Base-by-base conservation (phyloP, 805 yeast species). In the Wickerhamomyces mucosus region DNA sequence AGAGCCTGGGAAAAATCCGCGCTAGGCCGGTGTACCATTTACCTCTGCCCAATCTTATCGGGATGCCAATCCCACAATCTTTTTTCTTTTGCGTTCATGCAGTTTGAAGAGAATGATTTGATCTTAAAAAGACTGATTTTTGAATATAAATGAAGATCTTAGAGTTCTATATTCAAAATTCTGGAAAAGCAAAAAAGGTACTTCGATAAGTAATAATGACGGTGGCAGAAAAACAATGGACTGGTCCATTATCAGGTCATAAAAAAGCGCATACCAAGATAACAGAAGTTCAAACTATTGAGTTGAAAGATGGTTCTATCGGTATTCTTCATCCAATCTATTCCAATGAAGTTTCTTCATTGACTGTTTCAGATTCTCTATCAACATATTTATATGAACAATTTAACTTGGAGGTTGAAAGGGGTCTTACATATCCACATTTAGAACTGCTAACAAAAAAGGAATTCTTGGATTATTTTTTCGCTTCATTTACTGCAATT, bases 361-460 rank as follows among this genome's bases (percentile, higher is more conserved):
- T 5, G 16, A 13, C 26, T 16, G 10, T 23, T 7, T 23, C 26
- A 6, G 26, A 23, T 8, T 53, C 57, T 0, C 55, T 85, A 15
- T 37, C 77, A 5, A 53, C 60, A 2, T 64, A 52, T 24, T 45
- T 82, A 39, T 61, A 53, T 34, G 50, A 56, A 4, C 69, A 72
- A 36, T 72, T 81, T 59, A 82, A 81, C 51, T 44, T 50, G 12
- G 84, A 81, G 33, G 65, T 86, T 6, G 80, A 69, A 21, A 72
- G 64, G 26, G 96, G 96, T 5, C 56, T 60, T 22, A 84, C 95
- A 0, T 85, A 86, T 43, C 94, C 95, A 0, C 63, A 72, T 37
- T 56, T 59, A 15, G 54, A 64, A 6, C 46, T 47, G 2, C 46
- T 70, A 29, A 35, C 61, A 4, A 51, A 47, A 13, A 65, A 71